Conservation (phyloP, 2,329 filamentous ascomycete genomes). For the Penicillium sp. region DNA sequence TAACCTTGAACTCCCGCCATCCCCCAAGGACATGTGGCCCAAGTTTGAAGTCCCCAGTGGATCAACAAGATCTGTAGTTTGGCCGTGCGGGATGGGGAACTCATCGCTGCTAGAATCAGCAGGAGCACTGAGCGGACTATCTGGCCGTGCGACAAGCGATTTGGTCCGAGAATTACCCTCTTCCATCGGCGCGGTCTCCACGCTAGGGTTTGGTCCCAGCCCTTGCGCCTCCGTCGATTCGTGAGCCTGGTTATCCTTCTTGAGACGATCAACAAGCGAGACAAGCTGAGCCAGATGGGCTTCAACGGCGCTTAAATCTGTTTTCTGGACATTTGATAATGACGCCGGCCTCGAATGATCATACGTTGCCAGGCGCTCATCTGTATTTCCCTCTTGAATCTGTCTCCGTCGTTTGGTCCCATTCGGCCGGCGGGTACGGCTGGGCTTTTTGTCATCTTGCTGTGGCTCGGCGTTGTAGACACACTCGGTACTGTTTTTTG, state of each 20-base stretch:
- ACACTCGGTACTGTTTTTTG: constrained; percentile 45
- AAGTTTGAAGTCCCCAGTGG: constrained; percentile 43
- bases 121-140: constrained; percentile 20
- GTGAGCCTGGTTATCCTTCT: not conserved
- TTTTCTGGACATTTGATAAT: not conserved
- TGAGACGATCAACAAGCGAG: not conserved
- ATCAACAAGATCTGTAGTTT: constrained; percentile 43
- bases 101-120: constrained; percentile 39
- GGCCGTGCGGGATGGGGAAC: constrained; percentile 43
- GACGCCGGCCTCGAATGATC: not conserved
- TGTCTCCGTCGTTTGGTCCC: constrained; percentile 39
- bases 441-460: constrained; percentile 18
- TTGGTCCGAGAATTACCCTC: not conserved
- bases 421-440: constrained; percentile 21
- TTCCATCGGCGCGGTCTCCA: constrained; percentile 10
- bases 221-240: not conserved
- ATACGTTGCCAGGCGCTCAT: not conserved
- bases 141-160: not conserved
- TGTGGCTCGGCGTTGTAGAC: constrained; percentile 39
- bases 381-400: not conserved
- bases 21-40: constrained; percentile 44
- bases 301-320: not conserved
- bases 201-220: too few species aligned
- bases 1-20: constrained; percentile 40
- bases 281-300: not conserved